phyloP scores from a whole-genome alignment of 805 yeast genomes.

The Jamesozyma piceae region DNA sequence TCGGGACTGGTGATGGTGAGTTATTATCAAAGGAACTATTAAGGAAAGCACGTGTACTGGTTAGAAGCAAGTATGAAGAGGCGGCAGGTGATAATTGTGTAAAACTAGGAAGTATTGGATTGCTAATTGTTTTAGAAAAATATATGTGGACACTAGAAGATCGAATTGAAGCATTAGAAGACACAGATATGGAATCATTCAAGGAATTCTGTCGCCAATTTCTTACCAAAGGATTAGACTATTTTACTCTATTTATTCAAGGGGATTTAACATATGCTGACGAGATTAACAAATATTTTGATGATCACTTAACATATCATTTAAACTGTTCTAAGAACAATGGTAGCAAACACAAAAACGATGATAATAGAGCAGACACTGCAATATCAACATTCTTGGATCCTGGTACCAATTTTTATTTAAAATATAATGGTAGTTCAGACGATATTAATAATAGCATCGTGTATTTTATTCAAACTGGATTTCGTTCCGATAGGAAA shows the following conservation, averaged over 20 bases:
- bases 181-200: conserved; percentile 33
- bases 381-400: conserved; percentile 27
- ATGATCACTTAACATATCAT: conserved; percentile 25
- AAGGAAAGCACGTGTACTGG: conserved; percentile 38
- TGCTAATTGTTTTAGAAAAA: conserved; percentile 46
- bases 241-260: conserved; percentile 38
- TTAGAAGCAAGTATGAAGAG: conserved; percentile 40
- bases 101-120: conserved; percentile 40
- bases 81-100: conserved; percentile 39
- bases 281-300: conserved; percentile 18
- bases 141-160: conserved; percentile 46
- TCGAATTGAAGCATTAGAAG: conserved; percentile 47
- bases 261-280: conserved; percentile 37
- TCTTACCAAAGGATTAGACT: conserved; percentile 15
- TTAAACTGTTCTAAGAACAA: conserved; percentile 5
- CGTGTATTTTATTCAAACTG: conserved; percentile 49
- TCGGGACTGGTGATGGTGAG: conserved; percentile 5
- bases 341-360: background rate
- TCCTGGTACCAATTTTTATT: conserved; percentile 30
- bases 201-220: conserved; percentile 25
- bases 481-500: conserved; percentile 33
- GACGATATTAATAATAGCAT: conserved; percentile 46
- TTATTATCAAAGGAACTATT: conserved; percentile 30
- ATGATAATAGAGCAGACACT: background rate
- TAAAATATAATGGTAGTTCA: conserved; percentile 30